phyloP scores from a whole-genome alignment of 371 early-diverging fungal species.

The Dinochytrium kinnereticum region DNA sequence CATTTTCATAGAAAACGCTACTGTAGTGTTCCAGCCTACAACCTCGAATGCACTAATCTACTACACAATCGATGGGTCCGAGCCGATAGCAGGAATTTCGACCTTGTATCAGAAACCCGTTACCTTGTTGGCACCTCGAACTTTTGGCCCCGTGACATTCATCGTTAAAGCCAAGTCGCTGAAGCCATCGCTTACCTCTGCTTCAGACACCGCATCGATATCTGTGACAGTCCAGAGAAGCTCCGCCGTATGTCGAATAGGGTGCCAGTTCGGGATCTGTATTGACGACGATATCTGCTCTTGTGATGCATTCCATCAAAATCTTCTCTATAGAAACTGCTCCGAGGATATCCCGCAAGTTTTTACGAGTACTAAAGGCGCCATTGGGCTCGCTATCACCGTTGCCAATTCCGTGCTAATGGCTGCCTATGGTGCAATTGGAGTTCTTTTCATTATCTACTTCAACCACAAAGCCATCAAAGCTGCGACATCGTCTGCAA shows the following conservation, averaged over 20 bases:
- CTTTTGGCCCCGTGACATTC: background rate
- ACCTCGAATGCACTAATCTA: background rate
- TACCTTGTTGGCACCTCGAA: background rate
- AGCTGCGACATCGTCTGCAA: background rate
- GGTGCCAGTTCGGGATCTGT: background rate
- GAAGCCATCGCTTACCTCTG: background rate
- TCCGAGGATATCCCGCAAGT: background rate
- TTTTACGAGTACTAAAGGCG: background rate
- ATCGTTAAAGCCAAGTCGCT: background rate
- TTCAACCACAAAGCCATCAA: background rate
- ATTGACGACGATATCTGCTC: background rate
- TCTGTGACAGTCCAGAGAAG: background rate
- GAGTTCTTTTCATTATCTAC: background rate
- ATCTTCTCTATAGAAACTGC: background rate
- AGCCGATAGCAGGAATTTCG: constrained; percentile 1
- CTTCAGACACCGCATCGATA: background rate
- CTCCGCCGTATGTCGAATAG: background rate
- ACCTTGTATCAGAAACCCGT: constrained; percentile 2
- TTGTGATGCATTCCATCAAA: background rate
- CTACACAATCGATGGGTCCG: constrained; percentile 13
- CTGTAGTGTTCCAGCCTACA: background rate
- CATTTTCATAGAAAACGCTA: background rate
- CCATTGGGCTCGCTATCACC: background rate
- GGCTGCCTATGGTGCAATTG: background rate
- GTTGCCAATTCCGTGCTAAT: background rate